Evolutionary conservation across 257 asterid genomes (phyloP).

Genomic region (Nicotiana otophora): DNA sequence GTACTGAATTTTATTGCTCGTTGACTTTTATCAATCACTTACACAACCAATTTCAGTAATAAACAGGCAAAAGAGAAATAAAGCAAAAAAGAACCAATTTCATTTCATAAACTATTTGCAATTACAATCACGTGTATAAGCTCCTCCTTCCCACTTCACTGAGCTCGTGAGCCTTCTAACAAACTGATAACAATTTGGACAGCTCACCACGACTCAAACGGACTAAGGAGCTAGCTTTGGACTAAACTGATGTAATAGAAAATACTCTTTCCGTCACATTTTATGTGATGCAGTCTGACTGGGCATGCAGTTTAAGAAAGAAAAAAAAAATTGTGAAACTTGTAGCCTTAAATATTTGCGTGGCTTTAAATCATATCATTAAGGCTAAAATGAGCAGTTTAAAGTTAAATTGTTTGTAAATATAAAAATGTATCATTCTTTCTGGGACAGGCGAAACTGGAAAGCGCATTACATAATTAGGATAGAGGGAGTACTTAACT

Average conservation of each 20-base stretch:
- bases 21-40: constrained; percentile 6
- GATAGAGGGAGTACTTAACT: no score
- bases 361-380: no score
- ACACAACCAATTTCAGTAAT: background rate
- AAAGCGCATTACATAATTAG: no score
- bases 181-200: background rate
- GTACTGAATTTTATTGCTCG: background rate
- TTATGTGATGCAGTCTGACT: no score
- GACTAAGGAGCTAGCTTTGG: background rate
- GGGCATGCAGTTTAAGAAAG: no score
- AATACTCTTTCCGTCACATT: background rate
- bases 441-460: no score
- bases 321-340: no score
- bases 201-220: background rate
- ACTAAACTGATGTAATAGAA: background rate
- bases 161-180: background rate
- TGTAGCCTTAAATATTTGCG: no score
- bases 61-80: background rate
- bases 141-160: background rate
- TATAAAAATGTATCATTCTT: no score
- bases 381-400: no score
- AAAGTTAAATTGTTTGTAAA: no score
- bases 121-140: background rate
- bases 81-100: background rate
- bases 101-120: background rate